These are phyloP conservation scores for Trifolium pratense DNA, from an alignment of 306 rosid species.

Conservation along the genomic window DNA sequence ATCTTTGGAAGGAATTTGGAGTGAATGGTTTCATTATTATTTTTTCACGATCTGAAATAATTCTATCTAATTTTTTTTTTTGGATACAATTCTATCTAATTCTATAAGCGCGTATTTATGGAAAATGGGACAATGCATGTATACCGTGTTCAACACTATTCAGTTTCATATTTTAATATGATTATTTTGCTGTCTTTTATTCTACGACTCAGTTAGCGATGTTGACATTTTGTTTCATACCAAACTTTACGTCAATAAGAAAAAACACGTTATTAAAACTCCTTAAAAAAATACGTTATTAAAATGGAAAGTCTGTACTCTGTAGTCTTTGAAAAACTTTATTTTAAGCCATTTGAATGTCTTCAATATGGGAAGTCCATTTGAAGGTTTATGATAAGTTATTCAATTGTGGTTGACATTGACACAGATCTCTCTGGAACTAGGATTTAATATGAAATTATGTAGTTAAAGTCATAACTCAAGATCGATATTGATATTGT, in stretches of 20 bases:
- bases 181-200: neutral
- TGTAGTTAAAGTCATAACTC: no score
- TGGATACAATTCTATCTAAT: no score
- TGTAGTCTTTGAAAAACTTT: neutral
- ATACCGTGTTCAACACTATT: neutral
- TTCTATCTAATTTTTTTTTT: no score
- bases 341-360: conserved; percentile 4
- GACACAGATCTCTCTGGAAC: no score
- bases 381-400: neutral
- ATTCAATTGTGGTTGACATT: no score
- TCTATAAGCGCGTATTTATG: neutral
- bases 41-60: neutral
- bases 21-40: neutral
- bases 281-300: neutral
- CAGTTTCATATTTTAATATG: neutral
- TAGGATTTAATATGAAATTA: no score
- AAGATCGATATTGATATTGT: no score
- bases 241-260: neutral
- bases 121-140: neutral
- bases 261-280: neutral
- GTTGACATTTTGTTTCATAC: conserved; percentile 13
- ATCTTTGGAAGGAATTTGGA: neutral
- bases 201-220: neutral
- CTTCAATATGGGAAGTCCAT: neutral
- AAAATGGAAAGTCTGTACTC: neutral